phyloP scores from a whole-genome alignment of 768 basidiomycete species.

The Calvatia gigantea region DNA sequence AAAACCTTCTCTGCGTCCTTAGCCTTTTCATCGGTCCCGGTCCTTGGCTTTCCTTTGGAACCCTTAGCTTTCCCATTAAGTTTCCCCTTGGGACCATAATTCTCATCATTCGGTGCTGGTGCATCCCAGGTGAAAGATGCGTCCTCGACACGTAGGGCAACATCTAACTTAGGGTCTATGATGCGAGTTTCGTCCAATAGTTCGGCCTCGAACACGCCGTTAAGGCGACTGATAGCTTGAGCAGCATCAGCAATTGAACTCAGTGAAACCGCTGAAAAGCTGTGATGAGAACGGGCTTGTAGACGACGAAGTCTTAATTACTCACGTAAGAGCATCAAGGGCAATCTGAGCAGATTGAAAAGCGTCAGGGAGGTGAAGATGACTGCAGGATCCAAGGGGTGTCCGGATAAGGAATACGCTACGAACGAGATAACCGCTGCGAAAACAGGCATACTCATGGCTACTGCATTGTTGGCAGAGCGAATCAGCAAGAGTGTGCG shows the following conservation, averaged over 20 bases:
- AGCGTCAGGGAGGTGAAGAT: slow-evolving; percentile 84
- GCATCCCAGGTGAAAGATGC: slow-evolving; percentile 89
- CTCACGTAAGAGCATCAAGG: slow-evolving; percentile 70
- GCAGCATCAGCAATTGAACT: slow-evolving; percentile 81
- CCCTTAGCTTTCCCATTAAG: slow-evolving; percentile 8
- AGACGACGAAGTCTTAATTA: slow-evolving; percentile 8
- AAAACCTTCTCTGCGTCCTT: slow-evolving; percentile 48
- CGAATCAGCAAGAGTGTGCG: slow-evolving; percentile 65
- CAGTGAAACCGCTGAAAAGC: slow-evolving; percentile 55
- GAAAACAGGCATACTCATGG: slow-evolving; percentile 69
- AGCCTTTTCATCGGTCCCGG: slow-evolving; percentile 12
- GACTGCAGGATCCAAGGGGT: slow-evolving; percentile 61
- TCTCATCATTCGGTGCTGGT: slow-evolving; percentile 50
- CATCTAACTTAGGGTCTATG: slow-evolving; percentile 51
- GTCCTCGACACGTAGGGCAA: slow-evolving; percentile 62
- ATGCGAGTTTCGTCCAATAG: slow-evolving; percentile 54
- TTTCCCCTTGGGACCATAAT: slow-evolving; percentile 28
- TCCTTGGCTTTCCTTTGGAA: slow-evolving; percentile 7
- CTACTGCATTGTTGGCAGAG: slow-evolving; percentile 63
- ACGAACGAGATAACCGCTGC: slow-evolving; percentile 78
- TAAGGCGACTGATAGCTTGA: slow-evolving; percentile 75
- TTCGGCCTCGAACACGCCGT: slow-evolving; percentile 84
- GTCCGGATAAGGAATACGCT: slow-evolving; percentile 72
- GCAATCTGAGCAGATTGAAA: slow-evolving; percentile 80
- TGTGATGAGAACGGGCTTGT: slow-evolving; percentile 12